These are phyloP conservation scores for Agapanthus africanus DNA, from an alignment of 106 monocot genomes.

Conservation along the genomic window DNA sequence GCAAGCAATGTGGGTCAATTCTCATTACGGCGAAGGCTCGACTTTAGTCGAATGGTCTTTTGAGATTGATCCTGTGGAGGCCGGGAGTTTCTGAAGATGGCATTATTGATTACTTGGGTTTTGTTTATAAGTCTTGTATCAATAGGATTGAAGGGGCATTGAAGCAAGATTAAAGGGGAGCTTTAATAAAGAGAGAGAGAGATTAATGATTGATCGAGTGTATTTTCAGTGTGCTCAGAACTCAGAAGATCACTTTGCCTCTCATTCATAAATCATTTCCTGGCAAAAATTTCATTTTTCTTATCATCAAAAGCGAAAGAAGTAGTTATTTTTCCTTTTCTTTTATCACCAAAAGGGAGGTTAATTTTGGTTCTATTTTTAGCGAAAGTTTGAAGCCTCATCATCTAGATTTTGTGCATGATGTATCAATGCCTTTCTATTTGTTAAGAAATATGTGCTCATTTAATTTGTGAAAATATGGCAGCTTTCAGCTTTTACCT, in stretches of 20 bases:
- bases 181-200: constrained; percentile 5
- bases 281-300: background rate
- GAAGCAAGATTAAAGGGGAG: background rate
- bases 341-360: background rate
- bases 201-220: background rate
- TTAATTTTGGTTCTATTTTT: background rate
- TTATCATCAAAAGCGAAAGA: constrained; percentile 2
- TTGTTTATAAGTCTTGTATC: constrained; percentile 24
- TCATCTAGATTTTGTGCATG: background rate
- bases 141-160: constrained; percentile 18
- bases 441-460: no score
- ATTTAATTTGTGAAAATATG: no score
- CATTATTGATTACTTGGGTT: constrained; percentile 23
- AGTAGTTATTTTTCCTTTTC: no score
- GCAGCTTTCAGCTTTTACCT: no score
- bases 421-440: no score
- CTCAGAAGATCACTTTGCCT: background rate
- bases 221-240: background rate
- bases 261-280: background rate
- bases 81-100: constrained; percentile 17
- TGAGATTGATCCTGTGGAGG: constrained; percentile 15
- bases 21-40: constrained; percentile 13
- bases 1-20: constrained; percentile 25
- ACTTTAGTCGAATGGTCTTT: constrained; percentile 21
- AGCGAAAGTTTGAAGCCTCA: background rate